Percentiles rank a stretch among this genome's conserved stretches.
These are phyloP conservation scores for Huntiella bhutanensis DNA, from an alignment of 2,329 filamentous ascomycete species.

Conservation along the genomic window DNA sequence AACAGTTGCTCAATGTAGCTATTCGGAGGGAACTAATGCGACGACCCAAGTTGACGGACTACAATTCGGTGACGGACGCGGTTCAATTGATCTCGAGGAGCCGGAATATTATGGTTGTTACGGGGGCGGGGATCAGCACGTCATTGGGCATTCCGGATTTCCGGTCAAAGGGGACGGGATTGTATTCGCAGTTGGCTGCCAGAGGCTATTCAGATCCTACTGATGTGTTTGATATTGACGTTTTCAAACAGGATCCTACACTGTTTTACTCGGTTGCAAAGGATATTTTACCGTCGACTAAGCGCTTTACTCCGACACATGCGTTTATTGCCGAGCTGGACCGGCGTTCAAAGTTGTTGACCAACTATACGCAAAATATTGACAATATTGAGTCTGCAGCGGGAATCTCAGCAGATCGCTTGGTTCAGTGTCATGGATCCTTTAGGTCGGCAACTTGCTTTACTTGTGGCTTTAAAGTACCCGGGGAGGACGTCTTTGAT, in stretches of 20 bases:
- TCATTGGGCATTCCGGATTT: conserved; percentile 96
- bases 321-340: conserved; percentile 82
- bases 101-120: conserved; percentile 80
- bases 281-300: conserved; percentile 67
- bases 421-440: conserved; percentile 91
- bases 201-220: conserved; percentile 70
- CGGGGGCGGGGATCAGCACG: conserved; percentile 89
- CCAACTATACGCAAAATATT: conserved; percentile 97
- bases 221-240: conserved; percentile 80
- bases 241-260: conserved; percentile 70
- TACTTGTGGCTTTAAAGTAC: conserved; percentile 55
- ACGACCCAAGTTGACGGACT: conserved; percentile 57
- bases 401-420: conserved; percentile 59
- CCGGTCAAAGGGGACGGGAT: conserved; percentile 75
- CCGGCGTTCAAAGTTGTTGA: conserved; percentile 72
- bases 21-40: conserved; percentile 67
- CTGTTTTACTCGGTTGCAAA: conserved; percentile 86
- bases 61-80: conserved; percentile 78
- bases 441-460: conserved; percentile 86
- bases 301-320: conserved; percentile 78
- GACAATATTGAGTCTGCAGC: conserved; percentile 86
- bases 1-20: conserved; percentile 47
- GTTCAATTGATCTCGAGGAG: conserved; percentile 54
- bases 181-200: conserved; percentile 70
- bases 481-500: conserved; percentile 59